Base-by-base conservation (phyloP, 768 basidiomycete genomes). In the Hypholoma sublateritium region DNA sequence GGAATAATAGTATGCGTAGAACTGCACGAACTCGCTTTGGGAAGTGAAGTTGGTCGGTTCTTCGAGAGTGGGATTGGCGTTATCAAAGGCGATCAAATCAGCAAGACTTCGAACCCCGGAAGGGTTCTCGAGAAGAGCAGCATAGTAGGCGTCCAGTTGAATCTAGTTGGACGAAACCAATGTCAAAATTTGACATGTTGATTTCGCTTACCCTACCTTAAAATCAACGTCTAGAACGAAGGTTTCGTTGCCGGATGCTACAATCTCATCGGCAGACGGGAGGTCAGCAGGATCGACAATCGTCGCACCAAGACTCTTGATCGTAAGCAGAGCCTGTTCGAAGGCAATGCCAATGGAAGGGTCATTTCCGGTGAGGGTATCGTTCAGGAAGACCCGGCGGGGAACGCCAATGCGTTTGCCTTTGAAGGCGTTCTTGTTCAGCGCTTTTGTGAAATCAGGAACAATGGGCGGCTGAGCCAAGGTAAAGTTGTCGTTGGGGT, bases 271-370 rank as follows among this genome's bases (percentile, higher is more conserved):
- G 2, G 80, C 81, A 24, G 80, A 80, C 0, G 84, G 80, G 14
- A 88, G 69, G 56, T 87, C 83, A 1, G 84, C 82, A 0, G 85
- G 84, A 62, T 89, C 86, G 6, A 88, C 74, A 4, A 89, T 72
- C 1, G 79, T 77, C 0, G 80, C 80, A 1, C 81, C 81, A 1
- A 82, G 69, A 3, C 59, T 58, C 35, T 68, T 63, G 11, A 83
- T 68, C 0, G 70, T 72, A 13, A 62, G 32, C 41, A 82, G 61
- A 0, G 78, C 77, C 28, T 69, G 37, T 39, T 78, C 72, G 51
- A 81, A 81, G 1, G 70, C 77, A 3, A 74, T 61, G 21, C 62
- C 64, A 13, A 81, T 65, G 13, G 69, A 72, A 0, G 70, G 69
- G 45, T 76, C 69, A 25, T 71, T 69, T 6, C 72, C 70, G 44